phyloP scores from a whole-genome alignment of 371 early-diverging fungal genomes.

The Mucor sp. region DNA sequence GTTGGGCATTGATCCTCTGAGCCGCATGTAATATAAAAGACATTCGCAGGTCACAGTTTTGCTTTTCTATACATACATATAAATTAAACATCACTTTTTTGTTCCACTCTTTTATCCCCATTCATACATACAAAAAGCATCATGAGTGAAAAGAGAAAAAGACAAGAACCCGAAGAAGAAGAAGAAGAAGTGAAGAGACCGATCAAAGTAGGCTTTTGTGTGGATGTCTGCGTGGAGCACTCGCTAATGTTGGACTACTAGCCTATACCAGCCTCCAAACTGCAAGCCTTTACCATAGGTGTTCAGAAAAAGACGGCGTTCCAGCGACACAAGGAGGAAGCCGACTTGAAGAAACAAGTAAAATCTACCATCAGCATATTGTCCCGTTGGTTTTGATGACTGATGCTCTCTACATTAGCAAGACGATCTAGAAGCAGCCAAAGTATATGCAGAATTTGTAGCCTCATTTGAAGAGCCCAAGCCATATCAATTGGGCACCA shows the following conservation, averaged over 20 bases:
- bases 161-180: slow-evolving; percentile 18
- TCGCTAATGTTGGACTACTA: slow-evolving; percentile 7
- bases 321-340: slow-evolving; percentile 77
- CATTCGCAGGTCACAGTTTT: neutral
- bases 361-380: too few species aligned
- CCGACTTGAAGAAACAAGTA: slow-evolving; percentile 73
- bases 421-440: slow-evolving; percentile 74
- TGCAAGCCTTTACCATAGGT: slow-evolving; percentile 71
- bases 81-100: neutral
- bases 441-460: slow-evolving; percentile 83
- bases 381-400: too few species aligned
- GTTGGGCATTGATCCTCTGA: slow-evolving; percentile 79
- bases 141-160: slow-evolving; percentile 26
- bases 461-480: slow-evolving; percentile 78
- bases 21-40: slow-evolving; percentile 76
- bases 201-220: slow-evolving; percentile 9
- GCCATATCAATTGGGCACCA: slow-evolving; percentile 43
- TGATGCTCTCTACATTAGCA: slow-evolving; percentile 33
- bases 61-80: too few species aligned
- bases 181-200: neutral
- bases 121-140: neutral
- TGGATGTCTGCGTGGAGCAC: neutral
- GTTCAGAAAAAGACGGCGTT: slow-evolving; percentile 72
- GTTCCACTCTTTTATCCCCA: neutral
- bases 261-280: slow-evolving; percentile 63